Evolutionary conservation across 2,329 filamentous ascomycete species (phyloP), one percentile per base, ranked within the genome.

Genomic region (Coleophoma eucalyptorum): DNA sequence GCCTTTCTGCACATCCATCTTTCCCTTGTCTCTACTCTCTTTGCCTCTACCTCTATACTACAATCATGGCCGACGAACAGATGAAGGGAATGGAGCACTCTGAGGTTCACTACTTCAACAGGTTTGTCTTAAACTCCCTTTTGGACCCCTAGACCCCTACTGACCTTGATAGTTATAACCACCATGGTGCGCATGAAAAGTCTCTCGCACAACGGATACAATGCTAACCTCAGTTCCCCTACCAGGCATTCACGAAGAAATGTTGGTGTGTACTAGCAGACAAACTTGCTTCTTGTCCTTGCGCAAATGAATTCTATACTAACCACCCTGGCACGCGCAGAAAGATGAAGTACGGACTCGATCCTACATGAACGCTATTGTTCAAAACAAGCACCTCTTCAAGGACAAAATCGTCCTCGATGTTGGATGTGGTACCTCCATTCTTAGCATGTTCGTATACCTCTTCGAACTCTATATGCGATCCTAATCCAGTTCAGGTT

Each of bases 51-150:
- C 41, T 42, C 50, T 19, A n/a, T 42, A 37, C 21, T 49, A 55
- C 54, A 55, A 64, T 56, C 54, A 66, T 67, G 64, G 81, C 80
- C 45, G 81, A 85, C 74, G 69, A 79, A 67, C 75, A 77, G 71
- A 59, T 66, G 60, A 61, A 62, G 51, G 63, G 61, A 58, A 62
- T 67, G 64, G 64, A 65, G 43, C 64, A 65, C 53, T 94, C 92
- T 58, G 94, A 99, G 79, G 91, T 95, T 72, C 94, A 97, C 73
- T 99, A 97, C 79, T 97, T 97, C 78, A 97, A 97, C 77, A 96
- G 91, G 92, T 95, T 74, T 58, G 64, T 43, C 33, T 1, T 46
- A 12, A 38, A 33, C 34, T 18, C 40, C 40, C 44, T 26, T 37
- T 32, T 40, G 6, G 12, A 43, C 32, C 21, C 50, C 19, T 50